Evolutionary conservation across 2,329 filamentous ascomycete species (phyloP).

Genomic region (Clarireedia monteithiana): DNA sequence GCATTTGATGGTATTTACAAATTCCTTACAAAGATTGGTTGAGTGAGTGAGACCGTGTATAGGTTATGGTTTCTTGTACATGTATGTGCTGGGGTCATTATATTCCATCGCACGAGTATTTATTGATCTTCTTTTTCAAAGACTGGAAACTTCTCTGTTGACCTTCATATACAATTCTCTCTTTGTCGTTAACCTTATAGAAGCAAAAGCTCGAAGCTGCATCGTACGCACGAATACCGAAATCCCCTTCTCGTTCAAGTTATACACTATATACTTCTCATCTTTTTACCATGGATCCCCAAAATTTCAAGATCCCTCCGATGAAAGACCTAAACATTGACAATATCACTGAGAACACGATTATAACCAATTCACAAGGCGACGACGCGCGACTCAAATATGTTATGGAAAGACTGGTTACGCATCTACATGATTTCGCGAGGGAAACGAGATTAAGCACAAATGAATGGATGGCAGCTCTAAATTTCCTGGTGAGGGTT

Average conservation of each 20-base stretch:
- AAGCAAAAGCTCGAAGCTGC: too few relatives aligned
- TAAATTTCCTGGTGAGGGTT: constrained; percentile 63
- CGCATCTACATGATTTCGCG: constrained; percentile 75
- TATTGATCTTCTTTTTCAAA: too few relatives aligned
- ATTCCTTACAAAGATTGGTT: too few relatives aligned
- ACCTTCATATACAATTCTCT: neutral
- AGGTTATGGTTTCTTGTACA: too few relatives aligned
- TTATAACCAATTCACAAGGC: constrained; percentile 66
- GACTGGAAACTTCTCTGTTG: neutral
- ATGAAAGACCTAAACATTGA: constrained; percentile 68
- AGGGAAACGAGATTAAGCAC: constrained; percentile 70
- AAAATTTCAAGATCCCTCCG: constrained; percentile 31
- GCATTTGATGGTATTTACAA: too few relatives aligned
- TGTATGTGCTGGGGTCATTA: too few relatives aligned
- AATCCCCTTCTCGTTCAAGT: too few relatives aligned
- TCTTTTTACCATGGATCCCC: constrained; percentile 15
- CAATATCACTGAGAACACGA: constrained; percentile 72
- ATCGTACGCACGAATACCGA: neutral
- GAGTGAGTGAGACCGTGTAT: too few relatives aligned
- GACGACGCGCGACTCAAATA: constrained; percentile 59
- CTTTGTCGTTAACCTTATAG: neutral
- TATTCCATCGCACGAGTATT: too few relatives aligned
- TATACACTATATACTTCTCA: too few relatives aligned
- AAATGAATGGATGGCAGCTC: constrained; percentile 68
- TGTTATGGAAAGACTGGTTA: constrained; percentile 64